Evolutionary conservation across 225 moss, liverwort and hornwort genomes (phyloP).

Genomic region (Polytrichum commune): DNA sequence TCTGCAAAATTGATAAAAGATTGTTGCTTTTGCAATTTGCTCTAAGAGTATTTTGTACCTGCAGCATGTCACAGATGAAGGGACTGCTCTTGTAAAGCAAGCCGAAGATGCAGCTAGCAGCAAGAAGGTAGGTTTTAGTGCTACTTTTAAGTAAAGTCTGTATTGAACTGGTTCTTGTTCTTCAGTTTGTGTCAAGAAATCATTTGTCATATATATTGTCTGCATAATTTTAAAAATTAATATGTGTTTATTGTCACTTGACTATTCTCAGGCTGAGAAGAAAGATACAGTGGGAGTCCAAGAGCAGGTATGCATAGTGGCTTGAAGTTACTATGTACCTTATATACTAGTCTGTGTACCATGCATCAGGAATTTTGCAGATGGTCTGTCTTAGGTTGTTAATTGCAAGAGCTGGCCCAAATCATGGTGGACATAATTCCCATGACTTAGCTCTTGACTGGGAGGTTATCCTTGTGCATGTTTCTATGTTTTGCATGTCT

Average conservation of each 20-base stretch:
- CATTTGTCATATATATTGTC: not conserved
- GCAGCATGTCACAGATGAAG: constrained; percentile 97
- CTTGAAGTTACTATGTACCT: not conserved
- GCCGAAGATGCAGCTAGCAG: constrained; percentile 97
- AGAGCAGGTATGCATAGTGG: constrained; percentile 67
- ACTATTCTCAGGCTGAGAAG: constrained; percentile 73
- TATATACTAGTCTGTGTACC: too few relatives aligned
- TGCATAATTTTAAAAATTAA: not conserved
- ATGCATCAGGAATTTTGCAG: too few relatives aligned
- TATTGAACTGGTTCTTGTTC: too few relatives aligned
- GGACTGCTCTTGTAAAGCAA: constrained; percentile 95
- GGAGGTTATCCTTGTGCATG: too few relatives aligned
- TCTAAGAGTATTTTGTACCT: constrained; percentile 9
- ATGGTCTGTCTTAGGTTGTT: too few relatives aligned
- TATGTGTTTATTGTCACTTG: constrained; percentile 1
- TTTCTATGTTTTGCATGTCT: too few relatives aligned
- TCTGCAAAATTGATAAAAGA: not conserved
- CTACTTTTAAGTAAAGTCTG: not conserved
- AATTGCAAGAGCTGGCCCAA: too few relatives aligned
- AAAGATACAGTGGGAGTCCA: constrained; percentile 93
- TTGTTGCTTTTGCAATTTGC: not conserved
- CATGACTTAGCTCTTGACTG: too few relatives aligned
- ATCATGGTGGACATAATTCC: too few relatives aligned
- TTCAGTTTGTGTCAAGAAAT: not conserved
- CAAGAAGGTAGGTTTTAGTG: constrained; percentile 58